phyloP scores from a whole-genome alignment of 1,139 yeast genomes.

The Zhuliangozyma blackwelliae region DNA sequence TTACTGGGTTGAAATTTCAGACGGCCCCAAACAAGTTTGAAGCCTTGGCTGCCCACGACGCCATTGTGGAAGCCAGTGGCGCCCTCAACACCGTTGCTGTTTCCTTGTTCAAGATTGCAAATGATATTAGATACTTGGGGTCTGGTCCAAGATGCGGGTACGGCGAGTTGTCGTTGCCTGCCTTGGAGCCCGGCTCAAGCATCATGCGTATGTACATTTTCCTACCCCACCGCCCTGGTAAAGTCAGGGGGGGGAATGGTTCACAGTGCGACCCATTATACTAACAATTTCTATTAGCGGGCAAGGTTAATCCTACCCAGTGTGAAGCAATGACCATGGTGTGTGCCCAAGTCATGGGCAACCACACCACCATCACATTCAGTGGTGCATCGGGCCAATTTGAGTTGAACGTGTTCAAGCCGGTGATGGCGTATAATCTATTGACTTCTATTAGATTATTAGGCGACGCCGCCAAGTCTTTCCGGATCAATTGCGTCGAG shows the following conservation, averaged over 20 bases:
- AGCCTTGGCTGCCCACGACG: slow-evolving; percentile 98
- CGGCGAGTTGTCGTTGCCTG: slow-evolving; percentile 93
- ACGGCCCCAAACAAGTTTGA: slow-evolving; percentile 99
- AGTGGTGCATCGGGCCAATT: slow-evolving; percentile 99
- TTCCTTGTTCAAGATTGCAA: slow-evolving; percentile 91
- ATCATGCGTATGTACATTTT: slow-evolving; percentile 59
- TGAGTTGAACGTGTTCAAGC: slow-evolving; percentile 96
- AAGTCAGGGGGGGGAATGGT: no score
- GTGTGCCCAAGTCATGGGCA: slow-evolving; percentile 95
- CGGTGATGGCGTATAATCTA: slow-evolving; percentile 88
- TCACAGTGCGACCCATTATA: no score
- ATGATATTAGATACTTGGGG: slow-evolving; percentile 96
- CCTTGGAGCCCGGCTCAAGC: slow-evolving; percentile 98
- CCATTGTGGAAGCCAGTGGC: slow-evolving; percentile 95
- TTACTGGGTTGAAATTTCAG: slow-evolving; percentile 82
- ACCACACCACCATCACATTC: slow-evolving; percentile 89
- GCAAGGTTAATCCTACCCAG: slow-evolving; percentile 98
- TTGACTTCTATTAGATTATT: slow-evolving; percentile 81
- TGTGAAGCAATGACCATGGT: slow-evolving; percentile 99
- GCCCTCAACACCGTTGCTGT: slow-evolving; percentile 94
- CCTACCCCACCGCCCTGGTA: no score
- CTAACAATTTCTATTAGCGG: slow-evolving; percentile 44
- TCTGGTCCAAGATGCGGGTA: slow-evolving; percentile 99
- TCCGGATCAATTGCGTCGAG: slow-evolving; percentile 91
- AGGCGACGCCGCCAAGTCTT: slow-evolving; percentile 85